Base-by-base conservation (phyloP, 306 rosid species). In the Cucumis cinereus region DNA sequence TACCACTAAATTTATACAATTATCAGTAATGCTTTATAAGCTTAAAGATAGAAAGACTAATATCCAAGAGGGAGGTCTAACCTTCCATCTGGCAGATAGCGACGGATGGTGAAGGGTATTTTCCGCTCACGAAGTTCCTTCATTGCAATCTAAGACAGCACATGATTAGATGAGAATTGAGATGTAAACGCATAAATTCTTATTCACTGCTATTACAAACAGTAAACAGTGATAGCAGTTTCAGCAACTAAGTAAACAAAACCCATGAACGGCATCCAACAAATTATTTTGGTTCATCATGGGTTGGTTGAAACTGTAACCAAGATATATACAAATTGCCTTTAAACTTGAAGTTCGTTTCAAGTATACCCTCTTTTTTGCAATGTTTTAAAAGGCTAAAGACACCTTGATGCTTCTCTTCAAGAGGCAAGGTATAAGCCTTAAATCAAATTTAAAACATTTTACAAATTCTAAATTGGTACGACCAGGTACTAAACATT, bases 61-160 rank as follows among this genome's bases (percentile, higher is more conserved):
- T 6, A 62, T 61, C 13, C 47, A 12, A 35, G 58, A 45, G 10
- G 47, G 12, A 41, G 30, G 2, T 58, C 79, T 79, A 79, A 92
- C 97, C 97, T 92, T 88, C 99, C 99, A 87, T 92, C 99, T 8
- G 98, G 99, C 77, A 94, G 85, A 89, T 89, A 94, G 59, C 97
- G 97, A 47, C 98, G 90, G 50, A 94, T 94, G 80, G 99, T 94
- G 79, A 94, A 94, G 43, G 98, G 99, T 80, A 94, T 89, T 81
- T 92, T 94, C 73, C 92, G 83, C 85, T 94, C 92, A 55, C 97
- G 90, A 74, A 94, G 96, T 85, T 94, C 99, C 88, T 94, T 92
- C 98, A 94, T 90, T 3, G 99, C 98, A 84, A 94, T 94, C 97
- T 87, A 72, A 53, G 17, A 64, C 47, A 43, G 13, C 19, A 41